Conservation (phyloP, 2,329 filamentous ascomycete species). For the Diplocarpon rosae region DNA sequence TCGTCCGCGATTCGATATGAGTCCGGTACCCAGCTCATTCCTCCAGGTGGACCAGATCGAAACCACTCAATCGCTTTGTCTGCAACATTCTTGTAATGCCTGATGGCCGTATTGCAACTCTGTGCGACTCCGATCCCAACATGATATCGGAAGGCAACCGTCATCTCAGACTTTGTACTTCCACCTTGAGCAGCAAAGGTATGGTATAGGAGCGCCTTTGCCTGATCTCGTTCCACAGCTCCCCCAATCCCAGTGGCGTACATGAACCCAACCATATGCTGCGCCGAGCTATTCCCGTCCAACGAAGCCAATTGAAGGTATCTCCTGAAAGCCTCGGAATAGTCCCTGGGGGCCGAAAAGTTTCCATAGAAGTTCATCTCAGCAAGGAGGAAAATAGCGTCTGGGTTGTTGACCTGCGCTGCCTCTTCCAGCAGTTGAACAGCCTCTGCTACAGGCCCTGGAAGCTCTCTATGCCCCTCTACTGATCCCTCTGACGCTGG, state of each 20-base stretch:
- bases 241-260: slow-evolving; percentile 86
- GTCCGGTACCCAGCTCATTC: slow-evolving; percentile 65
- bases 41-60: slow-evolving; percentile 81
- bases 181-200: slow-evolving; percentile 82
- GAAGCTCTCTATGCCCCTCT: slow-evolving; percentile 30
- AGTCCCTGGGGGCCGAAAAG: slow-evolving; percentile 75
- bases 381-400: slow-evolving; percentile 80
- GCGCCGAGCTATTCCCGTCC: slow-evolving; percentile 81
- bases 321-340: slow-evolving; percentile 65
- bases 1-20: slow-evolving; percentile 84
- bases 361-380: slow-evolving; percentile 98
- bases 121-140: slow-evolving; percentile 75
- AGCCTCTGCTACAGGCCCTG: slow-evolving; percentile 42
- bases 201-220: slow-evolving; percentile 85
- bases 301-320: slow-evolving; percentile 68
- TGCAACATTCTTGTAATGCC: slow-evolving; percentile 87
- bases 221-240: slow-evolving; percentile 74
- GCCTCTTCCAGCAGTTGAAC: slow-evolving; percentile 48
- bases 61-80: slow-evolving; percentile 87
- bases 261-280: slow-evolving; percentile 93
- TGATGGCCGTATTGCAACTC: slow-evolving; percentile 73
- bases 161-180: slow-evolving; percentile 84
- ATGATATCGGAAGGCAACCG: slow-evolving; percentile 75
- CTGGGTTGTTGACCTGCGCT: slow-evolving; percentile 48
- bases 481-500: slow-evolving; percentile 30